Evolutionary conservation across 2,329 filamentous ascomycete species (phyloP), one percentile per base, ranked within the genome.

Genomic region (Capronia coronata): DNA sequence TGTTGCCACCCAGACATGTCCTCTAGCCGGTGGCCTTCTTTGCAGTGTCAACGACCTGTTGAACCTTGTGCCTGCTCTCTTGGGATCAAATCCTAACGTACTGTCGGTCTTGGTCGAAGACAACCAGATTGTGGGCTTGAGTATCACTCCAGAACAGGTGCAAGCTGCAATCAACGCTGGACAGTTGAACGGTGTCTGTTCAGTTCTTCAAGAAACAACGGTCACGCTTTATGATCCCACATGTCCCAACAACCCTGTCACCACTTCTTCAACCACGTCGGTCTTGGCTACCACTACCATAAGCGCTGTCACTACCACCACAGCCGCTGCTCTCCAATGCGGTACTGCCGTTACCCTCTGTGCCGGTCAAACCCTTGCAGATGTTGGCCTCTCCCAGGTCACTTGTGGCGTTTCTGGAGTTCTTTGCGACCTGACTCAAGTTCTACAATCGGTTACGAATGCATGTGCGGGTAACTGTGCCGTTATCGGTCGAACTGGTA

Each of bases 171-270:
- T 51, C 30, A 29, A 35, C 21, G 30, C 29, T n/a, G 49, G 49
- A 7, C 22, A 21, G 21, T 16, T 51, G 9, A 46, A 23, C 30
- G 10, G 21, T 2, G 44, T 47, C n/a, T 51, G 49, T 27, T 16
- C 29, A 11, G 43, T 32, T 3, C 22, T 51, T 6, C 7, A 23
- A 19, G 27, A 16, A 7, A 32, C 32, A 19, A 46, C 23, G 10
- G 49, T 48, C 16, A 29, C 23, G n/a, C 43, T 51, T 29, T 35
- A 32, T 34, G 49, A 51, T 23, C 49, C 49, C 9, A 51, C 49
- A 10, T 51, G 49, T 32, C 43, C 44, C 4, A 30, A 32, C 21
- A 27, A 18, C 16, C 43, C 49, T 7, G 8, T 16, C 6, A 19
- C 14, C n/a, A 9, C 14, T 9, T 18, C 34, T 7, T 18, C 34